These are phyloP conservation scores for Pythium rishiriense DNA, from an alignment of 352 stramenopile species.

Conservation along the genomic window DNA sequence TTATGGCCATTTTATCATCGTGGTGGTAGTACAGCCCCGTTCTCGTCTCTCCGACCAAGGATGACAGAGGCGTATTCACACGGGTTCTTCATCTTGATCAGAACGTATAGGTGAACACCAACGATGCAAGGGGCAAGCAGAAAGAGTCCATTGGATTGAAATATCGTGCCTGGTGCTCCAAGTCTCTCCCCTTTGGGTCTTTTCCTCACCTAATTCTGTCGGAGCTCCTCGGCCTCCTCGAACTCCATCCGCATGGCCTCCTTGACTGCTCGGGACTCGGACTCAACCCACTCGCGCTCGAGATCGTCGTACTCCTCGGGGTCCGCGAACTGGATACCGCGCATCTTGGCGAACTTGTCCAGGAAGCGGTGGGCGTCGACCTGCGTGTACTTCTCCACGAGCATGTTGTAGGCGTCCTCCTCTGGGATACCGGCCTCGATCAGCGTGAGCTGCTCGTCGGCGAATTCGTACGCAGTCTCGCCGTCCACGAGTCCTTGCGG, in stretches of 20 bases:
- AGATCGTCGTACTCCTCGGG: constrained; percentile 83
- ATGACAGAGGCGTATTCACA: no score
- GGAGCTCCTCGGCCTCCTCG: constrained; percentile 74
- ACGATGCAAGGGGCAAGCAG: not conserved
- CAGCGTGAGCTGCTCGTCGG: constrained; percentile 82
- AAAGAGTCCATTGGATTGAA: constrained; percentile 2
- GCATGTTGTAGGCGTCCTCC: constrained; percentile 78
- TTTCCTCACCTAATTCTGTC: constrained; percentile 51
- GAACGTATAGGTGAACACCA: not conserved
- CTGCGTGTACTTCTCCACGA: constrained; percentile 84
- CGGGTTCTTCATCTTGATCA: no score
- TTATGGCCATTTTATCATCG: no score
- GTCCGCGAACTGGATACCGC: constrained; percentile 75
- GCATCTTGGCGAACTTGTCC: constrained; percentile 80
- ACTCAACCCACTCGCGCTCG: constrained; percentile 77
- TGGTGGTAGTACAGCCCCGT: no score
- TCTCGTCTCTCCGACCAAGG: no score
- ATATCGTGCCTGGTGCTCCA: not conserved
- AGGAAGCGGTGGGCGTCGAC: constrained; percentile 81
- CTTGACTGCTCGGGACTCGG: constrained; percentile 78
- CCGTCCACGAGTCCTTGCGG: constrained; percentile 65
- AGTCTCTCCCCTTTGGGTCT: not conserved
- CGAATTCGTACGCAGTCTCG: constrained; percentile 87
- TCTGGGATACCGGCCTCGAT: constrained; percentile 83
- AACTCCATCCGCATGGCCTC: constrained; percentile 85